Base-by-base conservation (phyloP, 371 early-diverging fungal species). In the Dinochytrium kinnereticum region DNA sequence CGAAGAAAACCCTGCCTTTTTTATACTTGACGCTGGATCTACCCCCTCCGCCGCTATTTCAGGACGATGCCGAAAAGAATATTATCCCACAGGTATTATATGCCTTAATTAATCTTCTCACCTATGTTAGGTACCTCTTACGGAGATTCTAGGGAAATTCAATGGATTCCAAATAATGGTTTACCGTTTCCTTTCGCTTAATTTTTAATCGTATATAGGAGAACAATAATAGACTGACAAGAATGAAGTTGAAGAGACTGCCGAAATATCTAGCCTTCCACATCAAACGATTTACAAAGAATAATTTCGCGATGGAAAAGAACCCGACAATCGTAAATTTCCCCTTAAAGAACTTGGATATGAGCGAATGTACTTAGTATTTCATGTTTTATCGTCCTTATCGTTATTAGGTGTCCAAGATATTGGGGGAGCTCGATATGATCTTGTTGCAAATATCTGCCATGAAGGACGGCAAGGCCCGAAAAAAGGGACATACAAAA, bases 261-360 rank as follows among this genome's bases (percentile, higher is more conserved):
- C 99, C 99, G 0, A 83, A 86, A 34, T 98, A 92, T 77, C 82
- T 99, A 19, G 93, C 98, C 40, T 89, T 98, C 65, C 93, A 95
- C 77, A 90, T 97, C 69, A 95, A 95, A 78, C 87, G 99, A 39
- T 96, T 98, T 76, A 89, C 90, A 5, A 96, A 94, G 79, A 95
- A 94, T 82, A 94, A 91, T 73, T 95, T 92, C 87, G 81, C 38
- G 13, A 70, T 88, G 5, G 99, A 99, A 78, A 96, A 96, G 86
- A 98, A 98, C 77, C 96, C 95, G 0, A 99, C 99, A 1, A 97
- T 99, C 76, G 97, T 99, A n/a, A 96, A 94, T 71, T 98, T 94
- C 67, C 95, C 97, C 0, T 91, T 96, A 70, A 90, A 90, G 68
- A 89, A 91, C 64, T 77, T 97, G 1, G 92, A 95, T 71, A 89